phyloP scores from a whole-genome alignment of 805 yeast genomes.

The Pichia deserticola region DNA sequence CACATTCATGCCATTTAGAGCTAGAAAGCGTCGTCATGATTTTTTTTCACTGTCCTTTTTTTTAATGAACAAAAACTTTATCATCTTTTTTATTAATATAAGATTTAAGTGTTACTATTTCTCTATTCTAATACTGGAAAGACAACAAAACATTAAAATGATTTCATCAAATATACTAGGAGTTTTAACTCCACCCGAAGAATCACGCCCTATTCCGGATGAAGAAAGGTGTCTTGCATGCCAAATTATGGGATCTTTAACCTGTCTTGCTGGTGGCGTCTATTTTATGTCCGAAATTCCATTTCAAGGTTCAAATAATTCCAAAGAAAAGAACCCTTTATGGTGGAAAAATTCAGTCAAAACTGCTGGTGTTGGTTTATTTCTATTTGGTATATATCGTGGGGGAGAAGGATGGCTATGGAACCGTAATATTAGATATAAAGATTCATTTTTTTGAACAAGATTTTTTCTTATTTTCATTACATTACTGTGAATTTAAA shows the following conservation, averaged over 20 bases:
- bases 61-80: too few relatives aligned
- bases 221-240: constrained; percentile 62
- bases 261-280: constrained; percentile 53
- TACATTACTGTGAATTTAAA: too few relatives aligned
- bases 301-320: constrained; percentile 34
- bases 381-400: constrained; percentile 53
- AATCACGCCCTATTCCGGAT: constrained; percentile 32
- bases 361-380: constrained; percentile 44
- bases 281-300: constrained; percentile 53
- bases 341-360: constrained; percentile 60
- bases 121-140: too few relatives aligned
- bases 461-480: too few relatives aligned
- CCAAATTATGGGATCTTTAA: constrained; percentile 54
- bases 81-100: too few relatives aligned
- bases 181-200: constrained; percentile 44
- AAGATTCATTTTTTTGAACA: constrained; percentile 4
- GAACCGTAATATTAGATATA: constrained; percentile 31
- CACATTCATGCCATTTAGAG: too few relatives aligned
- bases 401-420: constrained; percentile 58
- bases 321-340: constrained; percentile 34
- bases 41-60: too few relatives aligned
- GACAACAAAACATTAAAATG: constrained; percentile 5
- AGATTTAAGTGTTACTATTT: too few relatives aligned
- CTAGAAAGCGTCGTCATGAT: too few relatives aligned
- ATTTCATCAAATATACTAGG: constrained; percentile 40